These are phyloP conservation scores for Termitomyces sp. DNA, from an alignment of 768 basidiomycete species.

Conservation along the genomic window DNA sequence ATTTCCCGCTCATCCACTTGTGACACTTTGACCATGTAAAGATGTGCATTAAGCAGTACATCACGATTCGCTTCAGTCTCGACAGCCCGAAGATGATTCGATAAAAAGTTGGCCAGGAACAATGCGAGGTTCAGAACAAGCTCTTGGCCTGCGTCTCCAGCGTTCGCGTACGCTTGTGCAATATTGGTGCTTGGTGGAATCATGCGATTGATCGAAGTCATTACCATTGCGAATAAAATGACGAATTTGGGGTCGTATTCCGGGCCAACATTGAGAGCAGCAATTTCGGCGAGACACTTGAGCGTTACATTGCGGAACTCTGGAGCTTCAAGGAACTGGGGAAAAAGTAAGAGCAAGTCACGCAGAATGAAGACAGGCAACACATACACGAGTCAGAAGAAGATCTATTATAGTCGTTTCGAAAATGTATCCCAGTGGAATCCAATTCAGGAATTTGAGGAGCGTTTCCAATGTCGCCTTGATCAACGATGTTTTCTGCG, in stretches of 20 bases:
- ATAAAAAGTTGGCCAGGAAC: slow-evolving; percentile 97
- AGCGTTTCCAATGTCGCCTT: slow-evolving; percentile 94
- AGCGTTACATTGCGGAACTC: slow-evolving; percentile 97
- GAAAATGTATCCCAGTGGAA: slow-evolving; percentile 97
- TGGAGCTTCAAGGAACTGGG: slow-evolving; percentile 91
- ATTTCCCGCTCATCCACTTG: slow-evolving; percentile 98
- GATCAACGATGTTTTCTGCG: slow-evolving; percentile 93
- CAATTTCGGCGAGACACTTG: slow-evolving; percentile 96
- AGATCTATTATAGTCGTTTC: slow-evolving; percentile 97
- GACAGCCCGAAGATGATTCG: slow-evolving; percentile 89
- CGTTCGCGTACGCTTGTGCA: slow-evolving; percentile 84
- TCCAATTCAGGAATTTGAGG: slow-evolving; percentile 97
- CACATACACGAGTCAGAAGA: slow-evolving; percentile 82
- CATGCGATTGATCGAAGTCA: slow-evolving; percentile 97
- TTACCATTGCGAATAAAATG: slow-evolving; percentile 96
- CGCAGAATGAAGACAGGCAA: background rate
- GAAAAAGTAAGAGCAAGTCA: slow-evolving; percentile 11
- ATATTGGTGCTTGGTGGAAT: slow-evolving; percentile 95
- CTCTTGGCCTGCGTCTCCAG: slow-evolving; percentile 92
- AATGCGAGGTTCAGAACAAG: slow-evolving; percentile 95
- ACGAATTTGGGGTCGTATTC: slow-evolving; percentile 99
- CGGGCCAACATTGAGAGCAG: slow-evolving; percentile 88
- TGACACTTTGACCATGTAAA: slow-evolving; percentile 98
- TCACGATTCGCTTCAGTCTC: slow-evolving; percentile 90
- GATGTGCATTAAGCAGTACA: slow-evolving; percentile 91